Evolutionary conservation across 768 basidiomycete species (phyloP), one percentile per base, ranked within the genome.

Genomic region (Russula virescens): DNA sequence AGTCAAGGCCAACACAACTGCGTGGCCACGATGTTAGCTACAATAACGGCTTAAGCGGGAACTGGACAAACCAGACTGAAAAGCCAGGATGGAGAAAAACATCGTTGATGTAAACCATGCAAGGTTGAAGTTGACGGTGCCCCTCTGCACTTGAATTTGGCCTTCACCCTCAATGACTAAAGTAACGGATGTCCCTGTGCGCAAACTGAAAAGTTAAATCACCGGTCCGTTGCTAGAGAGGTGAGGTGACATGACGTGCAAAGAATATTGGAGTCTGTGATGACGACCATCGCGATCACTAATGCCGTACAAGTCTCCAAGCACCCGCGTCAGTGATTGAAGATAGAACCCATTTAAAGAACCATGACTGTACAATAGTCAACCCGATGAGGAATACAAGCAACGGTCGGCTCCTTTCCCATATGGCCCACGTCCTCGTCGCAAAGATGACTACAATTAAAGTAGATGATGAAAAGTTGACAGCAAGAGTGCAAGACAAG

Each of bases 381-480:
- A 58, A 23, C 10, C 26, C 26, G 26, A 35, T 43, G 2, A 66
- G 23, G 21, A 49, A 11, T n/a, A 40, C 4, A 8, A 66, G 45
- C 14, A 72, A 66, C 9, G 13, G 13, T 2, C 62, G 65, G 54
- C 60, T 66, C 31, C 58, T 70, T 40, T 65, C 67, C 71, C 71
- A 72, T 55, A 72, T 66, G 6, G 70, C 71, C 70, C 71, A 72
- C n/a, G 70, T 71, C 28, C 71, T 62, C 28, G 64, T 65, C 21
- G 66, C 71, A 19, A 72, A 61, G 35, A 72, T 68, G 21, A 69
- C 71, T 72, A 13, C 42, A 3, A n/a, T n/a, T n/a, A n/a, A n/a
- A 19, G 2, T 18, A n/a, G 25, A 11, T 13, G 43, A 38, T 34
- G 28, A 19, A 11, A 14, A n/a, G 35, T 25, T 23, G 19, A 9